These are phyloP conservation scores for Anthracocystis panici-leucophaei DNA, from an alignment of 1,284 basidiomycete species.

Conservation along the genomic window DNA sequence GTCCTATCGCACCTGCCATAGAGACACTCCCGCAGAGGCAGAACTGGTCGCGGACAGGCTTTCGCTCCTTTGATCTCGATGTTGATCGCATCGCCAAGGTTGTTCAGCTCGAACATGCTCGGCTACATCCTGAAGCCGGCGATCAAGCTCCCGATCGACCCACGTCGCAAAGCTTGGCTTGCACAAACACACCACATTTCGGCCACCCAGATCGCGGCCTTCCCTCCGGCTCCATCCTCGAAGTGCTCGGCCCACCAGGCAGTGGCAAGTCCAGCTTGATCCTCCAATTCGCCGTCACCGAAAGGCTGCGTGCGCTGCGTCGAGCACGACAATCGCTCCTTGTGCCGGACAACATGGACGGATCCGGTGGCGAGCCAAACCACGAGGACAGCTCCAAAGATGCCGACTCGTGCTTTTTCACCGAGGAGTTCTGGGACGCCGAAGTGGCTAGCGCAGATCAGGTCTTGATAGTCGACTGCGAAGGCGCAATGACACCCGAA, in stretches of 20 bases:
- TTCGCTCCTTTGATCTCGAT: constrained; percentile 36
- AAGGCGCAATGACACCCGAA: constrained; percentile 43
- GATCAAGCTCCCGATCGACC: not conserved
- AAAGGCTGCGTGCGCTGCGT: constrained; percentile 33
- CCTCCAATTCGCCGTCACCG: constrained; percentile 36
- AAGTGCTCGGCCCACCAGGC: constrained; percentile 43
- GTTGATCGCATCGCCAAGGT: constrained; percentile 33
- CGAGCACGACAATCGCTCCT: constrained; percentile 19
- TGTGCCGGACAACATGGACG: not conserved
- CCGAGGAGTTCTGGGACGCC: constrained; percentile 51
- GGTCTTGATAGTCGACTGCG: constrained; percentile 42
- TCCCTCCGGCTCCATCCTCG: constrained; percentile 38
- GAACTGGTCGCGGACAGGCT: constrained; percentile 24
- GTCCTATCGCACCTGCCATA: not conserved
- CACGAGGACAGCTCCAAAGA: not conserved
- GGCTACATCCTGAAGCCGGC: not conserved
- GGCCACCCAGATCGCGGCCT: constrained; percentile 28
- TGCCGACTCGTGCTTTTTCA: constrained; percentile 21
- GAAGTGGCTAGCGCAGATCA: constrained; percentile 39
- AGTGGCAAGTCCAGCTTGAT: constrained; percentile 38
- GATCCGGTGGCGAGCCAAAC: not conserved
- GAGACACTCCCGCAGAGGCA: constrained; percentile 11
- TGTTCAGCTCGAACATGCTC: constrained; percentile 18
- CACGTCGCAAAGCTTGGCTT: not conserved
- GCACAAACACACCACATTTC: not conserved